Conservation (phyloP, 306 rosid species). For the Corylus avellana region DNA sequence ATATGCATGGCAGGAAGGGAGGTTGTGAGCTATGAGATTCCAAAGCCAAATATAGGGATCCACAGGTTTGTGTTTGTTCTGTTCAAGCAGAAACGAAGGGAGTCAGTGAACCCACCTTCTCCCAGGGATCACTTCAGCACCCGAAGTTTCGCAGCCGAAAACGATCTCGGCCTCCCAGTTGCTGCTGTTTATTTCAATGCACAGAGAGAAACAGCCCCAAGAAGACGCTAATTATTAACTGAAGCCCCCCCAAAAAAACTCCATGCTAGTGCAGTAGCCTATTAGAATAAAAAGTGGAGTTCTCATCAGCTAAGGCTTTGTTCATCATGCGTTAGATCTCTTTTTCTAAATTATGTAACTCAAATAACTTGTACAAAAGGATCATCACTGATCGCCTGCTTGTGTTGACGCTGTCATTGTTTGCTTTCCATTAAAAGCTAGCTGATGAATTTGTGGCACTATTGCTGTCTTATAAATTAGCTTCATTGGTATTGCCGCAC, state of each 20-base stretch:
- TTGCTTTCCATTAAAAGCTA: no score
- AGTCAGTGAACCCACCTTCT: constrained; percentile 49
- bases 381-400: no score
- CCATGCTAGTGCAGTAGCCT: not conserved
- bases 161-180: constrained; percentile 75
- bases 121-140: constrained; percentile 76
- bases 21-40: constrained; percentile 66
- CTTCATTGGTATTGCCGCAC: no score
- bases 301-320: no score
- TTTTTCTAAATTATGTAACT: no score
- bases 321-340: no score
- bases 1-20: constrained; percentile 55
- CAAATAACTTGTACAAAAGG: no score
- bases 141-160: constrained; percentile 53
- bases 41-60: constrained; percentile 83
- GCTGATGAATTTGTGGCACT: no score
- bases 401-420: no score
- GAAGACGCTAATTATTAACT: constrained; percentile 51
- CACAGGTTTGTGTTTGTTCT: constrained; percentile 90
- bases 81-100: constrained; percentile 64
- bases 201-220: constrained; percentile 69
- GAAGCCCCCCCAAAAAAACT: not conserved
- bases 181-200: constrained; percentile 90
- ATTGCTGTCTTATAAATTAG: no score
- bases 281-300: constrained; percentile 30